These are phyloP conservation scores for Penicillium sp. DNA, from an alignment of 2,329 filamentous ascomycete genomes.

Conservation along the genomic window DNA sequence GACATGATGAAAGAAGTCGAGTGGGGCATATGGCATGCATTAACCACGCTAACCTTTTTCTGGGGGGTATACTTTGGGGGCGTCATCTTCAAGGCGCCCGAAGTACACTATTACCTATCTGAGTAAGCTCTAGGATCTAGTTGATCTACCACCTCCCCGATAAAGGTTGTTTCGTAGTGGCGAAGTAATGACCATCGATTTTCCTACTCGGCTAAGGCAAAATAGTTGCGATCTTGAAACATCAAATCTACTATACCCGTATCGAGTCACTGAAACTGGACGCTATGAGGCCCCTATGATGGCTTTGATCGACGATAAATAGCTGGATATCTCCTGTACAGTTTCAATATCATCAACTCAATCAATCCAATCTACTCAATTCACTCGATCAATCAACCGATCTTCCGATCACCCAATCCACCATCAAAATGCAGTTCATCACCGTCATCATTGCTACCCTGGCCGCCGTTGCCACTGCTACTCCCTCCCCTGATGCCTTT, in stretches of 20 bases:
- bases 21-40: background rate
- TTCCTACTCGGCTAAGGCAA: background rate
- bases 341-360: background rate
- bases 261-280: background rate
- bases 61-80: background rate
- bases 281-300: background rate
- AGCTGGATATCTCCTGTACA: background rate
- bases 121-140: background rate
- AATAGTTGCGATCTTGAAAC: background rate
- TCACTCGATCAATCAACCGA: background rate
- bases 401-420: background rate
- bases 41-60: background rate
- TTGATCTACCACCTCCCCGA: background rate
- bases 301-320: background rate
- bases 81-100: background rate
- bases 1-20: too few species aligned
- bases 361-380: background rate
- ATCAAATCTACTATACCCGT: background rate
- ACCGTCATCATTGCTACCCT: background rate
- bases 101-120: background rate
- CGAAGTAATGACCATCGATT: background rate
- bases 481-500: background rate
- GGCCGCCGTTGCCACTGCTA: background rate
- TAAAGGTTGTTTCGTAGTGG: background rate
- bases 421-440: background rate